Conservation (phyloP, 768 basidiomycete species). For the Suillus subluteus region DNA sequence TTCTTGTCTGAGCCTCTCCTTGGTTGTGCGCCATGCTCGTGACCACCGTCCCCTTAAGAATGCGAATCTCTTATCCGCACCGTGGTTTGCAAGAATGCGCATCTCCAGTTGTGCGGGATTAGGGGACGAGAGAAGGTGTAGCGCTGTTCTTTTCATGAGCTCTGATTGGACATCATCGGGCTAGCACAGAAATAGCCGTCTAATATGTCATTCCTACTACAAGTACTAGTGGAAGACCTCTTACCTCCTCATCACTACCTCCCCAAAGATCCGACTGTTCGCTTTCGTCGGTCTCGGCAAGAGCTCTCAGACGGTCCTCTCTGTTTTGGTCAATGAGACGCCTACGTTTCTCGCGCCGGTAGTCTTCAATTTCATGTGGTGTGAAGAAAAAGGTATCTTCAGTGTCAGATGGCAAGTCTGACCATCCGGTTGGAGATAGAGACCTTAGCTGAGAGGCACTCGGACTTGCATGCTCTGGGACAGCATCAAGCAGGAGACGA, state of each 20-base stretch:
- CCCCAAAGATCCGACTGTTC: constrained; percentile 60
- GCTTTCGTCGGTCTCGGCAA: constrained; percentile 43
- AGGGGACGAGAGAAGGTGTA: constrained; percentile 67
- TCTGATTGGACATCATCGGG: constrained; percentile 61
- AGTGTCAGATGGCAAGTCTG: constrained; percentile 80
- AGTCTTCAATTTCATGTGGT: constrained; percentile 66
- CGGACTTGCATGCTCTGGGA: constrained; percentile 29
- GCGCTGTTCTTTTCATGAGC: constrained; percentile 77
- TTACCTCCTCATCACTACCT: constrained; percentile 72
- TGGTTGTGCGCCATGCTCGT: constrained; percentile 60
- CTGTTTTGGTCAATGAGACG: constrained; percentile 59
- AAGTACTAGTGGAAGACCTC: constrained; percentile 10
- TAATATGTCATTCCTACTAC: not conserved
- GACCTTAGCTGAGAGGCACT: constrained; percentile 16
- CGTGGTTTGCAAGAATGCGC: constrained; percentile 87
- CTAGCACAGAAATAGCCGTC: constrained; percentile 33
- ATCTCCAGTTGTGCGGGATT: constrained; percentile 85
- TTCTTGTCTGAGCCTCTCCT: constrained; percentile 46
- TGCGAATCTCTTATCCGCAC: constrained; percentile 75
- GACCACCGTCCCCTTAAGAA: constrained; percentile 83
- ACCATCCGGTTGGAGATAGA: constrained; percentile 70
- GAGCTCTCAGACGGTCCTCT: constrained; percentile 67
- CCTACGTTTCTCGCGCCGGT: constrained; percentile 68
- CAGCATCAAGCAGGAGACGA: constrained; percentile 68
- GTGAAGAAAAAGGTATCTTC: constrained; percentile 87